A percentile compares a stretch with the other conserved stretches of the same genome.
phyloP scores from a whole-genome alignment of 2,329 filamentous ascomycete genomes.

The Lasiodiplodia hormozganensis region DNA sequence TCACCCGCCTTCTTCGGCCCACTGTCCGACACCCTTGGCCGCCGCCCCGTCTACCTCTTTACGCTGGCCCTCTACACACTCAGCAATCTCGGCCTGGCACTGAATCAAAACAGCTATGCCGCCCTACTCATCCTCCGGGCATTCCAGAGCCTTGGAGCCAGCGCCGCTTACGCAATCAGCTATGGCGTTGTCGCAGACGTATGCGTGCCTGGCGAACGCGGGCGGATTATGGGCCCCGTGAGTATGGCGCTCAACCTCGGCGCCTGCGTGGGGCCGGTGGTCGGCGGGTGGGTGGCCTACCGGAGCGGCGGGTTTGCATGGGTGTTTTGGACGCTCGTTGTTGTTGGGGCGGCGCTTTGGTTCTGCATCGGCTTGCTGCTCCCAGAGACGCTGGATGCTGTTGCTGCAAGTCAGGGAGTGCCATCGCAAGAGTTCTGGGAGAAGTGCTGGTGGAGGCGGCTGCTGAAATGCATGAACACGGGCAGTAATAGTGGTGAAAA shows the following conservation, averaged over 20 bases:
- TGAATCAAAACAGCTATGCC: background rate
- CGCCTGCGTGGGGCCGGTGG: background rate
- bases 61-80: background rate
- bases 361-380: background rate
- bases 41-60: background rate
- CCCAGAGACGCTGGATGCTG: background rate
- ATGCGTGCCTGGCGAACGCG: background rate
- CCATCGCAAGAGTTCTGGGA: background rate
- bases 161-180: background rate
- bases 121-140: background rate
- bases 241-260: background rate
- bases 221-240: background rate
- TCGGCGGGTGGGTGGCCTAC: background rate
- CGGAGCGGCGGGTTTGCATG: background rate
- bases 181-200: background rate
- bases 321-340: background rate
- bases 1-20: background rate
- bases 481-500: background rate
- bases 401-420: background rate
- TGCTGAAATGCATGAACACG: background rate
- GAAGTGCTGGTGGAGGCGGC: background rate
- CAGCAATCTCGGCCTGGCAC: background rate
- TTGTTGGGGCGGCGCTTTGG: background rate
- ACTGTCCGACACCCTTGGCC: background rate
- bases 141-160: background rate